These are phyloP conservation scores for Polytrichum formosum DNA, from an alignment of 225 moss, liverwort and hornwort genomes.

Conservation along the genomic window DNA sequence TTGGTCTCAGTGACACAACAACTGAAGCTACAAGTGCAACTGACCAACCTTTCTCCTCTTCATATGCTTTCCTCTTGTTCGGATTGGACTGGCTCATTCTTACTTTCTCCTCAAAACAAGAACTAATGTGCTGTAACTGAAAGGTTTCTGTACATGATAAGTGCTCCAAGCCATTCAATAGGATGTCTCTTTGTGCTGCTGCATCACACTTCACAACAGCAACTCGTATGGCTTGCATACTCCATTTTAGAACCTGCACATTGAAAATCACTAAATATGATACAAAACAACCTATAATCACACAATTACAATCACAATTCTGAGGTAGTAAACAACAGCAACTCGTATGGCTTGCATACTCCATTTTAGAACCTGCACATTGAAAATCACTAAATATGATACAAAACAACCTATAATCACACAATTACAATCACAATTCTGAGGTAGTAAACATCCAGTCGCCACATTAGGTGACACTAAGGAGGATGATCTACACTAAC, in stretches of 20 bases:
- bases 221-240: conserved; percentile 54
- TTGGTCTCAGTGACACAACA: conserved; percentile 52
- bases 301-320: background rate
- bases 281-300: background rate
- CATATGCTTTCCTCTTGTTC: conserved; percentile 2
- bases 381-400: background rate
- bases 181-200: conserved; percentile 38
- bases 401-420: background rate
- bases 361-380: conserved; percentile 51
- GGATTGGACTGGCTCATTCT: background rate
- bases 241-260: conserved; percentile 51
- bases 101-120: background rate
- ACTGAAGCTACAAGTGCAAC: conserved; percentile 61
- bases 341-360: conserved; percentile 55
- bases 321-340: no score
- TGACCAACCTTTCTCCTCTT: conserved; percentile 31
- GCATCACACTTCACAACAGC: conserved; percentile 52
- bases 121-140: conserved; percentile 4
- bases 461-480: no score
- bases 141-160: conserved; percentile 15
- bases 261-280: background rate
- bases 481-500: no score
- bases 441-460: no score
- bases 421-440: background rate
- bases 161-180: conserved; percentile 29